Conservation (phyloP, 345 rosid species). For the Chamaenerion angustifolium region DNA sequence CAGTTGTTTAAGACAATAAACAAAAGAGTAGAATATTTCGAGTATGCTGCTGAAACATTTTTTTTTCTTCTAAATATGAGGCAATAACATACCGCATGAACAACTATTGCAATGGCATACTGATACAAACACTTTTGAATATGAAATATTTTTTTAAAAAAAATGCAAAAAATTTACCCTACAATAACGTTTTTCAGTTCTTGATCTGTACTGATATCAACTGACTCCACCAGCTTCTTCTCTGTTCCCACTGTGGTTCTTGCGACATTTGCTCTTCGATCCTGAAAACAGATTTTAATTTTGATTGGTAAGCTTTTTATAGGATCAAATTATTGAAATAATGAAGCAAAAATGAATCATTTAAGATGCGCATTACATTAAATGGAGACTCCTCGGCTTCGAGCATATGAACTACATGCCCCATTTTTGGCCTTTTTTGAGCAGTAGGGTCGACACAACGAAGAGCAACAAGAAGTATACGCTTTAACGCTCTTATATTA, state of each 20-base stretch:
- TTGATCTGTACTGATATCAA: no score
- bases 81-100: no score
- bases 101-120: no score
- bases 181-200: no score
- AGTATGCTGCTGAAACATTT: no score
- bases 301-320: neutral
- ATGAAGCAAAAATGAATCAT: neutral
- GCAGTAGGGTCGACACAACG: conserved; percentile 84
- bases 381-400: conserved; percentile 69
- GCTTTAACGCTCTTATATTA: conserved; percentile 51
- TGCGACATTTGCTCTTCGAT: conserved; percentile 11
- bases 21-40: no score
- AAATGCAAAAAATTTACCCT: no score
- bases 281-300: conserved; percentile 3
- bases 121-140: no score
- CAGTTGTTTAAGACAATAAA: no score
- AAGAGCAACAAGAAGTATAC: conserved; percentile 73
- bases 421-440: conserved; percentile 31
- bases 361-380: conserved; percentile 18
- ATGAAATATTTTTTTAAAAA: no score
- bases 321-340: neutral
- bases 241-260: conserved; percentile 12
- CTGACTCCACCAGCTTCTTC: conserved; percentile 8
- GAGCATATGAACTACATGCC: conserved; percentile 82
- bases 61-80: no score